Evolutionary conservation across 2,329 filamentous ascomycete species (phyloP).

Genomic region (Chrysoporthe puriensis): DNA sequence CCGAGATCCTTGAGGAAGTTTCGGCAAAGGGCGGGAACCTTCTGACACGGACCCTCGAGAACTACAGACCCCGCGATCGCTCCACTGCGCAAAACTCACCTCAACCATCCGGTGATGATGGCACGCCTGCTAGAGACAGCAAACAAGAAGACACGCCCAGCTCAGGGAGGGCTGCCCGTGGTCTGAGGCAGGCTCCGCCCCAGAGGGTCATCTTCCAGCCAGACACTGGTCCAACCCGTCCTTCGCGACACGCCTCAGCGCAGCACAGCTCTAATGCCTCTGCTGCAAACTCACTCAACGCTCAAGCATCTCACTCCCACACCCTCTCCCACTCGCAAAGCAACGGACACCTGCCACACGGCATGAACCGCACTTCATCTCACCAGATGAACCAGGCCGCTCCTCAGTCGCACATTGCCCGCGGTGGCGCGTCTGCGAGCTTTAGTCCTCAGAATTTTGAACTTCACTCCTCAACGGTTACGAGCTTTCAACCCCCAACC

Average conservation of each 20-base stretch:
- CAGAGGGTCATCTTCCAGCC: slow-evolving; percentile 85
- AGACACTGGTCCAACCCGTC: slow-evolving; percentile 68
- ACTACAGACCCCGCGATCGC: slow-evolving; percentile 59
- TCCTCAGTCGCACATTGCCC: slow-evolving; percentile 37
- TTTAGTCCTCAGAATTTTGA: slow-evolving; percentile 61
- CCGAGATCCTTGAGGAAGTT: slow-evolving; percentile 84
- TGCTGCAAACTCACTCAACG: neutral
- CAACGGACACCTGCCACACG: slow-evolving; percentile 24
- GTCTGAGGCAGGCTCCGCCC: slow-evolving; percentile 79
- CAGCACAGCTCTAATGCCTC: slow-evolving; percentile 41
- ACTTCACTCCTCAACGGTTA: slow-evolving; percentile 61
- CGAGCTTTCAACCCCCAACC: slow-evolving; percentile 71
- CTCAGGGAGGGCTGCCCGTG: slow-evolving; percentile 63
- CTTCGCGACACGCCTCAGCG: slow-evolving; percentile 61
- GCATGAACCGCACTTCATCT: slow-evolving; percentile 18
- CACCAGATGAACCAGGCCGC: slow-evolving; percentile 24
- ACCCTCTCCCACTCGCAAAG: slow-evolving; percentile 35
- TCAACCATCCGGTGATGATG: slow-evolving; percentile 63
- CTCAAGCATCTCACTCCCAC: slow-evolving; percentile 32
- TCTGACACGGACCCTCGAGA: slow-evolving; percentile 78
- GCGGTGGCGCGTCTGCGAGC: slow-evolving; percentile 48
- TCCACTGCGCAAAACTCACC: slow-evolving; percentile 60
- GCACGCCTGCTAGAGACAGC: slow-evolving; percentile 60
- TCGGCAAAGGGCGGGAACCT: slow-evolving; percentile 83
- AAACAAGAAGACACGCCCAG: slow-evolving; percentile 53